These are phyloP conservation scores for Anthracocystis setariae DNA, from an alignment of 1,284 basidiomycete genomes.

Conservation along the genomic window DNA sequence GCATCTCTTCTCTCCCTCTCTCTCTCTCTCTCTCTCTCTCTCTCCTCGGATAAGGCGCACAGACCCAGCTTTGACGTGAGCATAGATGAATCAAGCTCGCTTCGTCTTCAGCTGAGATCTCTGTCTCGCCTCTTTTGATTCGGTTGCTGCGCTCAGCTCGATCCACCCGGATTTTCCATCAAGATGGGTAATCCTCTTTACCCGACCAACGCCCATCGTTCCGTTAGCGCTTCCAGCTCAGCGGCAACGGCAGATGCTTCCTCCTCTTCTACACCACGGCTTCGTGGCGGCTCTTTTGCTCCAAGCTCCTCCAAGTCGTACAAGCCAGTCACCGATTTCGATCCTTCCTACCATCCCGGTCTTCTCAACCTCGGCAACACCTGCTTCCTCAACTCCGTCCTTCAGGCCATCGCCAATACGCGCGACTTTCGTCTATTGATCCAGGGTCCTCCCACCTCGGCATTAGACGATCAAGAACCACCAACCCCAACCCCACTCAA, in stretches of 20 bases:
- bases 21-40: not conserved
- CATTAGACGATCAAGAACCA: conserved; percentile 7
- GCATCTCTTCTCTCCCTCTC: not conserved
- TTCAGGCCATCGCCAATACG: conserved; percentile 77
- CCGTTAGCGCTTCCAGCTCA: no score
- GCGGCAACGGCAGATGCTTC: conserved; percentile 44
- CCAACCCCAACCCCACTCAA: conserved; percentile 4
- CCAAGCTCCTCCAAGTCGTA: conserved; percentile 79
- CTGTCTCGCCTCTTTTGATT: not conserved
- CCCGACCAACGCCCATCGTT: conserved; percentile 2
- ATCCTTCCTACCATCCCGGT: conserved; percentile 71
- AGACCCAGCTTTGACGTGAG: not conserved
- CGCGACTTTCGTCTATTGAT: conserved; percentile 75
- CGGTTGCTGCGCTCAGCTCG: not conserved
- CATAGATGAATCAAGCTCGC: not conserved
- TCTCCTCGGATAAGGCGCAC: not conserved
- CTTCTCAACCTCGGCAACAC: conserved; percentile 88
- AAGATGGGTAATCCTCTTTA: conserved; percentile 30
- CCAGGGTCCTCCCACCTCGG: conserved; percentile 53
- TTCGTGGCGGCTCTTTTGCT: conserved; percentile 82
- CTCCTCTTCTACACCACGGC: conserved; percentile 11
- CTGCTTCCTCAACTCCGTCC: conserved; percentile 90
- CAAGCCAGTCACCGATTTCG: conserved; percentile 64
- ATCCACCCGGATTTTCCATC: not conserved
- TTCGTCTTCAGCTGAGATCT: not conserved